These are phyloP conservation scores for Russula compacta DNA, from an alignment of 768 basidiomycete genomes.

Conservation along the genomic window DNA sequence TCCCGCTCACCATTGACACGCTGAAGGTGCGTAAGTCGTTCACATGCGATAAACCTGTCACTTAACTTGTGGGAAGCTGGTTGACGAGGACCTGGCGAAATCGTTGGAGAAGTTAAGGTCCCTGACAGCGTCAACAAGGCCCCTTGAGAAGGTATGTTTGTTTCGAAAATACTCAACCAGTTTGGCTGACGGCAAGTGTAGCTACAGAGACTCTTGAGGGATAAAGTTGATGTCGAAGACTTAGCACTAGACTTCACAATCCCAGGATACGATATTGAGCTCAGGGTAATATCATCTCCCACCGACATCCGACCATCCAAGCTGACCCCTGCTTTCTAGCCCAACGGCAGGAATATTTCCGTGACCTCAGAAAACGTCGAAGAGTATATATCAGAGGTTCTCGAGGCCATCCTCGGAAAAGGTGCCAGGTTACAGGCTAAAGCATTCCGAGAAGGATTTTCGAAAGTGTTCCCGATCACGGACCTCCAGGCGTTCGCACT, in stretches of 20 bases:
- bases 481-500: slow-evolving; percentile 90
- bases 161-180: not conserved
- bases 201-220: slow-evolving; percentile 34
- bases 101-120: slow-evolving; percentile 74
- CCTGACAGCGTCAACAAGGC: slow-evolving; percentile 39
- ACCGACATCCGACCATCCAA: not conserved
- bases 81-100: slow-evolving; percentile 78
- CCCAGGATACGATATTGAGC: slow-evolving; percentile 90
- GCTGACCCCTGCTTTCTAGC: slow-evolving; percentile 33
- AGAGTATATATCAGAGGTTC: slow-evolving; percentile 79
- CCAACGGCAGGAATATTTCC: slow-evolving; percentile 64
- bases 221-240: slow-evolving; percentile 69
- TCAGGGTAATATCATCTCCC: slow-evolving; percentile 42
- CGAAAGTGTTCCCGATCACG: slow-evolving; percentile 88
- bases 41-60: not conserved
- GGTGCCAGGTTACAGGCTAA: slow-evolving; percentile 73
- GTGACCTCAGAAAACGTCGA: slow-evolving; percentile 86
- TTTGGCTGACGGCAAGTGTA: slow-evolving; percentile 1
- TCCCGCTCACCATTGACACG: slow-evolving; percentile 75
- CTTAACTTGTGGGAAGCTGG: slow-evolving; percentile 39
- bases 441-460: slow-evolving; percentile 92
- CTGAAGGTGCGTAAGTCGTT: slow-evolving; percentile 48
- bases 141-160: slow-evolving; percentile 31
- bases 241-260: slow-evolving; percentile 93
- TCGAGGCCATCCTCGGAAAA: slow-evolving; percentile 80